A percentile compares a stretch with the other conserved stretches of the same genome.
These are phyloP conservation scores for Colletotrichum chlorophyti DNA, from an alignment of 2,329 filamentous ascomycete genomes.

Conservation along the genomic window DNA sequence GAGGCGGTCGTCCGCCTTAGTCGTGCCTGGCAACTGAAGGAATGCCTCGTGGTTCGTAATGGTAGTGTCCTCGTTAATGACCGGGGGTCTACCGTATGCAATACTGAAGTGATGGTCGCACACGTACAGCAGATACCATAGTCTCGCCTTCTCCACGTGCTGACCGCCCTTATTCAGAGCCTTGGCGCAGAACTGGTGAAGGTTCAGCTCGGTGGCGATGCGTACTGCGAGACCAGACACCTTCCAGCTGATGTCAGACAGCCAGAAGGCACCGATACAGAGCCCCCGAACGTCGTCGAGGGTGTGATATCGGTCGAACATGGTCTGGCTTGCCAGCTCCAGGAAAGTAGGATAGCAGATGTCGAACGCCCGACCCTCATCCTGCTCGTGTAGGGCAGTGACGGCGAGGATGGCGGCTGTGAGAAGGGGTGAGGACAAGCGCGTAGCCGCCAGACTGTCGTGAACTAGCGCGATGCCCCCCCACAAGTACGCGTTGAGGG, in stretches of 20 bases:
- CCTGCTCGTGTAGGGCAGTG: constrained; percentile 38
- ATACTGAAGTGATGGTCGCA: constrained; percentile 73
- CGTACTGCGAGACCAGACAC: constrained; percentile 65
- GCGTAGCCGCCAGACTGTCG: constrained; percentile 35
- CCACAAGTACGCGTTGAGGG: constrained; percentile 41
- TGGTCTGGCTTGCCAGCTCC: constrained; percentile 60
- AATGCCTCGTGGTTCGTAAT: constrained; percentile 65
- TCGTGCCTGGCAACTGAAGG: constrained; percentile 55
- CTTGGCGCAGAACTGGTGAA: constrained; percentile 60
- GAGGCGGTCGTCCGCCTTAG: constrained; percentile 60
- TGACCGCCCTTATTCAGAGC: constrained; percentile 51
- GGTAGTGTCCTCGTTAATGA: constrained; percentile 63
- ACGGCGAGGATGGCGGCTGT: constrained; percentile 41
- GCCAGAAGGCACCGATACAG: constrained; percentile 70
- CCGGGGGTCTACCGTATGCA: constrained; percentile 63
- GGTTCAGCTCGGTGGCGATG: constrained; percentile 63
- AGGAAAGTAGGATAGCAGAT: constrained; percentile 65
- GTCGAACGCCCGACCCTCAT: constrained; percentile 55
- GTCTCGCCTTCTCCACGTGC: constrained; percentile 60
- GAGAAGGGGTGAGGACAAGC: constrained; percentile 38
- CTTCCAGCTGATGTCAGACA: constrained; percentile 63
- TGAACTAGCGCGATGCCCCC: constrained; percentile 40
- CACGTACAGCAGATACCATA: constrained; percentile 70
- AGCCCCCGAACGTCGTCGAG: constrained; percentile 66
- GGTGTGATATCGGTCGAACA: constrained; percentile 60